Evolutionary conservation across 257 asterid genomes (phyloP).

Genomic region (Fraxinus quadrangulata): DNA sequence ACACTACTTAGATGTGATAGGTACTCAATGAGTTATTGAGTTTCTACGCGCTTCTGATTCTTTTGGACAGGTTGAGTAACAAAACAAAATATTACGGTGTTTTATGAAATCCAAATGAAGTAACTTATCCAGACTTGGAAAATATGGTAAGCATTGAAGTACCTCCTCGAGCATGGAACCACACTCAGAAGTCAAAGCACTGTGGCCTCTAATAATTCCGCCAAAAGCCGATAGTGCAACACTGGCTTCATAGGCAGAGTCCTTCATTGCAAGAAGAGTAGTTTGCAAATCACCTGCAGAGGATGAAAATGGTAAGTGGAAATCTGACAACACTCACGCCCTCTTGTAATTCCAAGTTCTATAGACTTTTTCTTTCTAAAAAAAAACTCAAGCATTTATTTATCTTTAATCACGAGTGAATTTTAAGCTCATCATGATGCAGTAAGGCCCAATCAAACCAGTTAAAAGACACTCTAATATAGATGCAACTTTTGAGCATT

Average conservation of each 20-base stretch:
- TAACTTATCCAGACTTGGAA: constrained; percentile 8
- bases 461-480: constrained; percentile 11
- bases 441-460: constrained; percentile 18
- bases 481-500: constrained; percentile 17
- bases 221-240: constrained; percentile 74
- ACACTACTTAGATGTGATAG: background rate
- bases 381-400: background rate
- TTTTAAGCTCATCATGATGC: constrained; percentile 4
- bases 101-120: constrained; percentile 5
- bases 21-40: background rate
- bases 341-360: constrained; percentile 23
- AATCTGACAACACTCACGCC: constrained; percentile 17
- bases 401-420: constrained; percentile 3
- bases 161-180: constrained; percentile 99
- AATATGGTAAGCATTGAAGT: constrained; percentile 22
- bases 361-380: background rate
- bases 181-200: constrained; percentile 95
- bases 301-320: constrained; percentile 18
- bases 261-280: constrained; percentile 89
- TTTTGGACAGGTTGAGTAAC: background rate
- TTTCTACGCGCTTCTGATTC: background rate
- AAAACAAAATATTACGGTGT: constrained; percentile 7
- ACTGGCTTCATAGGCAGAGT: constrained; percentile 85
- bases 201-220: constrained; percentile 71
- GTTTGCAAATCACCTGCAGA: constrained; percentile 80